Evolutionary conservation across 495 filamentous ascomycete species (phyloP), one percentile per base, ranked within the genome.

Genomic region (Tuber brumale): DNA sequence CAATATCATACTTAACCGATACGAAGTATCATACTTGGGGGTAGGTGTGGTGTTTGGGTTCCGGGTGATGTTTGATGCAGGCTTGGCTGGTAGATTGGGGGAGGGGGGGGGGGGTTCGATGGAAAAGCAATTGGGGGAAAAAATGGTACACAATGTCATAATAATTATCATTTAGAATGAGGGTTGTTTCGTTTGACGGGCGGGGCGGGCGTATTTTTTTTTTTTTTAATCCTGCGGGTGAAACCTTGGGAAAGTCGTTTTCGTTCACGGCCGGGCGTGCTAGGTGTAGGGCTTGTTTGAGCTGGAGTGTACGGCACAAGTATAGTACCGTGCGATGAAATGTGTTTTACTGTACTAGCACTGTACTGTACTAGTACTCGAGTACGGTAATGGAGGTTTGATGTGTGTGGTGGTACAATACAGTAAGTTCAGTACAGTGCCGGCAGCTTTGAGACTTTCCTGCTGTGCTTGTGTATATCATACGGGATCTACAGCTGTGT

Each of bases 21-120:
- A 51, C 21, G 21, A 23, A 19, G 19, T 45, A 45, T 18, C 16
- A 1, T 45, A 23, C 46, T 51, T 51, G 46, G 21, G 21, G 46
- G 9, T 51, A 23, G 46, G 46, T 21, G 21, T 46, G 4, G 19
- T 23, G 46, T 51, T 51, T 23, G n/a, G n/a, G 51, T 27, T 57
- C 51, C 51, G n/a, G 51, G 51, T 57, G 51, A 57, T 57, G 51
- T 57, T 57, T 57, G 46, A 57, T 57, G 51, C n/a, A 57, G 51
- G 51, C 23, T 27, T 12, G 8, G 51, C 27, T 39, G 37, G 37
- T n/a, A n/a, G n/a, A n/a, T n/a, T n/a, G n/a, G n/a, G n/a, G n/a
- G n/a, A n/a, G n/a, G n/a, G 37, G 2, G 1, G 37, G 37, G 0
- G 37, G 37, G 37, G 37, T 39, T 2, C 1, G 2, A 39, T 39